A percentile compares a stretch with the other conserved stretches of the same genome.
Evolutionary conservation across 345 rosid genomes (phyloP).

Genomic region (Brassica carinata): DNA sequence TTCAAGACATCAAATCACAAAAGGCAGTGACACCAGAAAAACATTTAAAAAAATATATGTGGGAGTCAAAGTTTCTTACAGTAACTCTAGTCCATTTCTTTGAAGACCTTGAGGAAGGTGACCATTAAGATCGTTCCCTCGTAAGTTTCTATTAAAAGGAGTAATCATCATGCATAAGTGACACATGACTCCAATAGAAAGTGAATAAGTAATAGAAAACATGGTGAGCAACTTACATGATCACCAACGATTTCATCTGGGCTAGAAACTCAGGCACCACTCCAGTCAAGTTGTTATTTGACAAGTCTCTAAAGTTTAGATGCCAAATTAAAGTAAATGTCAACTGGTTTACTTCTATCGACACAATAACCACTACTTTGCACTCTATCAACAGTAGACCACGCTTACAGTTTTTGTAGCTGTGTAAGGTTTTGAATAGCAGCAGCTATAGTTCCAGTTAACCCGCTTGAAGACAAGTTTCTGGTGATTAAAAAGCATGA

Average conservation of each 20-base stretch:
- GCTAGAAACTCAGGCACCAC: slow-evolving; percentile 48
- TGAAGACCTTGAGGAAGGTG: slow-evolving; percentile 37
- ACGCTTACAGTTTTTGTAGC: slow-evolving; percentile 21
- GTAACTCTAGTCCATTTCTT: slow-evolving; percentile 5
- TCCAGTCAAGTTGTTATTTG: slow-evolving; percentile 50
- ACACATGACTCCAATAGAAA: neutral
- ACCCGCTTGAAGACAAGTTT: slow-evolving; percentile 49
- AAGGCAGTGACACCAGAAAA: neutral
- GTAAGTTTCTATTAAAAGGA: slow-evolving; percentile 42
- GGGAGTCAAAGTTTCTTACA: slow-evolving; percentile 7
- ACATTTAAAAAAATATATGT: neutral
- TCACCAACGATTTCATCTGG: slow-evolving; percentile 37
- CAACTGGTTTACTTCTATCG: neutral
- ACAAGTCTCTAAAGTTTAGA: slow-evolving; percentile 41
- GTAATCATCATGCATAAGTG: neutral
- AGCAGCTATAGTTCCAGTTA: slow-evolving; percentile 37
- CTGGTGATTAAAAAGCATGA: slow-evolving; percentile 1
- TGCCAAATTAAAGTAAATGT: neutral
- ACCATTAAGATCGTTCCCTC: slow-evolving; percentile 46
- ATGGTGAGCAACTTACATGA: slow-evolving; percentile 44
- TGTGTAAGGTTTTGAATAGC: slow-evolving; percentile 35
- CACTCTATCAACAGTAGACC: neutral
- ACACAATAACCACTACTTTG: neutral
- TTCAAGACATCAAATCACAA: neutral
- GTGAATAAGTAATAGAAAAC: neutral